Base-by-base conservation (phyloP, 2,329 filamentous ascomycete species). In the Orbilia oligospora region DNA sequence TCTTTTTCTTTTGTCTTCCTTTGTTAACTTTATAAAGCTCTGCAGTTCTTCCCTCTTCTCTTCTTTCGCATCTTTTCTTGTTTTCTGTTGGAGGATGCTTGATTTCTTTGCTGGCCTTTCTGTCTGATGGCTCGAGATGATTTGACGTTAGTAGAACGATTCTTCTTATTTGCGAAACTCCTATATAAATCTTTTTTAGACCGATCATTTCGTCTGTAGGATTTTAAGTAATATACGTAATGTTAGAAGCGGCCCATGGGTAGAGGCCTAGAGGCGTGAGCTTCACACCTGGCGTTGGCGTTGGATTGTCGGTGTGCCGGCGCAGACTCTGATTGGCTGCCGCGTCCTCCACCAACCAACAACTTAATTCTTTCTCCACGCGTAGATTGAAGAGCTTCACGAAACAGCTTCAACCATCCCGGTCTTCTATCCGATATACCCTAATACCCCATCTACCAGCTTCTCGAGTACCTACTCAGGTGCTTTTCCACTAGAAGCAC, bases 311-410 rank as follows among this genome's bases (percentile, higher is more conserved):
- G 61, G 41, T 46, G 51, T 41, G 61, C 16, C 51, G 22, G 16
- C 46, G 56, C 24, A 38, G 27, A 48, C 49, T 70, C 10, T 77
- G 72, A 77, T 77, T 77, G 72, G 72, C 33, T 61, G 41, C 51
- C 72, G 72, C 72, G 72, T 77, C 41, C 20, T 24, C 69, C 36
- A 71, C 38, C 61, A 65, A 61, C 33, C 55, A 41, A 61, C 55
- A 61, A 33, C 55, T 61, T 22, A 22, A 48, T 27, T 72, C 49
- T 33, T 66, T 49, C 41, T 55, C 51, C 55, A 65, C 72, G 72
- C 66, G 72, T 77, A 77, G 24, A 77, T 53, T 76, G 61, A 65
- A 51, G 20, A 44, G 36, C 55, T 69, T 46, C 53, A 55, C 41
- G 22, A n/a, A 14, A 38, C 18, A 51, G 48, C 48, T 51, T 51